Evolutionary conservation across 1,284 basidiomycete species (phyloP).

Genomic region (Cronartium quercuum): DNA sequence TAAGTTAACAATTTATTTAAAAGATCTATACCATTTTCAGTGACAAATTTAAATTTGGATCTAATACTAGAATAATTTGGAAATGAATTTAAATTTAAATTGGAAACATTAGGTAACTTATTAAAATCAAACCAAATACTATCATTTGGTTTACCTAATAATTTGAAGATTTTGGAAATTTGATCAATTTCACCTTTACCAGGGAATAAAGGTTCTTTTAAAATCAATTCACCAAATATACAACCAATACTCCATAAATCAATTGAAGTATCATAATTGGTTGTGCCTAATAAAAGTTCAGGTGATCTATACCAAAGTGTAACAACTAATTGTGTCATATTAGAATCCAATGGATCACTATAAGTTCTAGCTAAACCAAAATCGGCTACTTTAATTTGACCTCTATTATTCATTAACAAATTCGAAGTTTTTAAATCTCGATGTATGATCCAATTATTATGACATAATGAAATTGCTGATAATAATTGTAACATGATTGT

Average conservation of each 20-base stretch:
- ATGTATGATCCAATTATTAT: slow-evolving; percentile 94
- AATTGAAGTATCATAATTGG: slow-evolving; percentile 92
- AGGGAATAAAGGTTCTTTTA: slow-evolving; percentile 88
- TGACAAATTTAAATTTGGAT: slow-evolving; percentile 66
- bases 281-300: slow-evolving; percentile 85
- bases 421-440: slow-evolving; percentile 97
- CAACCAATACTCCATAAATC: slow-evolving; percentile 99
- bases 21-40: slow-evolving; percentile 75
- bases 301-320: slow-evolving; percentile 98
- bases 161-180: slow-evolving; percentile 68
- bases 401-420: slow-evolving; percentile 95
- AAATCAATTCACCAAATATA: slow-evolving; percentile 92
- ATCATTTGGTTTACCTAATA: slow-evolving; percentile 80
- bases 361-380: slow-evolving; percentile 93
- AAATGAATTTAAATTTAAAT: slow-evolving; percentile 57
- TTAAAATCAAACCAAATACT: slow-evolving; percentile 79
- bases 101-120: slow-evolving; percentile 69
- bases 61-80: slow-evolving; percentile 53
- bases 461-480: slow-evolving; percentile 86
- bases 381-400: slow-evolving; percentile 96
- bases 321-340: slow-evolving; percentile 94
- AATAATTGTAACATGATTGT: slow-evolving; percentile 87
- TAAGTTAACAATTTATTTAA: slow-evolving; percentile 76
- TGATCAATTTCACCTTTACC: slow-evolving; percentile 94
- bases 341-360: slow-evolving; percentile 89